Conservation (phyloP, 1,139 yeast genomes). For the Hemisphaericaspora subhashii region DNA sequence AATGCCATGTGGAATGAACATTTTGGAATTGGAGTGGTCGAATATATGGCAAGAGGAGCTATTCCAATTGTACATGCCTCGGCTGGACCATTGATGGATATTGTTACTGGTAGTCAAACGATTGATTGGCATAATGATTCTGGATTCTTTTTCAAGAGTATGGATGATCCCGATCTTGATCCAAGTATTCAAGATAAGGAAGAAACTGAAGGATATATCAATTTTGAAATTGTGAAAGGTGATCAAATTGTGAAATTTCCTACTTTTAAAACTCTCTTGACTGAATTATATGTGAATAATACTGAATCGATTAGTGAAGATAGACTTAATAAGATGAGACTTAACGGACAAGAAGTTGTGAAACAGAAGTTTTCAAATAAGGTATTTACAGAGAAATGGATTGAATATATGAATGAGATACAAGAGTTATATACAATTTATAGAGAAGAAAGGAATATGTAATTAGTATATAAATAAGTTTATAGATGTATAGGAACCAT, state of each 20-base stretch:
- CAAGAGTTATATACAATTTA: slow-evolving; percentile 38
- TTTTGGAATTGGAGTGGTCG: slow-evolving; percentile 97
- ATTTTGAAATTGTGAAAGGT: slow-evolving; percentile 18
- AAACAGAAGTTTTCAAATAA: slow-evolving; percentile 65
- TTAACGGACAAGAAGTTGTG: slow-evolving; percentile 53
- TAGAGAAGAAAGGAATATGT: slow-evolving; percentile 38
- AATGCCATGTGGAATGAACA: slow-evolving; percentile 99
- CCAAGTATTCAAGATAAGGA: slow-evolving; percentile 19
- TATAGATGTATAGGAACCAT: neutral
- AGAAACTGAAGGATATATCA: slow-evolving; percentile 14
- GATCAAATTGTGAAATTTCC: slow-evolving; percentile 31
- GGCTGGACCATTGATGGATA: slow-evolving; percentile 88
- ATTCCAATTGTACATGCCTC: slow-evolving; percentile 91
- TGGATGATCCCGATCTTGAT: slow-evolving; percentile 63
- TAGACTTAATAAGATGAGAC: slow-evolving; percentile 45
- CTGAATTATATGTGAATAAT: slow-evolving; percentile 42
- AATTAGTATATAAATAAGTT: slow-evolving; percentile 14
- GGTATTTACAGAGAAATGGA: slow-evolving; percentile 65
- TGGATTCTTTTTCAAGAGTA: slow-evolving; percentile 71
- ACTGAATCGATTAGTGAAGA: slow-evolving; percentile 35
- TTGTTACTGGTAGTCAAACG: slow-evolving; percentile 43
- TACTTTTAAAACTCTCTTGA: slow-evolving; percentile 35
- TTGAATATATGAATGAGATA: slow-evolving; percentile 38
- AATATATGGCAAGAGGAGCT: slow-evolving; percentile 82
- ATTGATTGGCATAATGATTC: slow-evolving; percentile 43